Percentiles rank a stretch among this genome's conserved stretches.
Conservation (phyloP, 768 basidiomycete species). For the Mycena capillaripes region DNA sequence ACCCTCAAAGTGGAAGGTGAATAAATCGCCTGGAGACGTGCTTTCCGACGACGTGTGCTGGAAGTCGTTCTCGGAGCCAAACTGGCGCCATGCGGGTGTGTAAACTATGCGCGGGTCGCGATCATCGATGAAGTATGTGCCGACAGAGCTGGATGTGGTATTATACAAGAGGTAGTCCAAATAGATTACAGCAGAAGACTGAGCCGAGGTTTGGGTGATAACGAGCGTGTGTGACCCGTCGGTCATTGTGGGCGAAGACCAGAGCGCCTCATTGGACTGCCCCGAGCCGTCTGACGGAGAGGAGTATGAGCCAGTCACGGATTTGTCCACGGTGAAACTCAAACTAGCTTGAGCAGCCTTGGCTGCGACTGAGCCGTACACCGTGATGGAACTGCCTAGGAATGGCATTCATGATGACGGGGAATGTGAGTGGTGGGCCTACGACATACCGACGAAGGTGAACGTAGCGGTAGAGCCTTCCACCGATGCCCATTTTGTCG, state of each 20-base stretch:
- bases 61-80: neutral
- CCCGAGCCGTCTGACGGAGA: neutral
- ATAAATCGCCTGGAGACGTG: neutral
- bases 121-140: neutral
- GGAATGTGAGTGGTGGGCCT: no score
- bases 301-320: neutral
- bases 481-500: no score
- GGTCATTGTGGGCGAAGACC: neutral
- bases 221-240: neutral
- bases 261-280: neutral
- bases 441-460: no score
- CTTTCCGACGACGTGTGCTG: slow-evolving; percentile 2
- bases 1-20: neutral
- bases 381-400: no score
- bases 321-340: neutral
- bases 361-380: no score
- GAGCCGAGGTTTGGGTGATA: neutral
- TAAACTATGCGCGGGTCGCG: neutral
- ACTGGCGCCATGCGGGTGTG: neutral
- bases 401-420: no score
- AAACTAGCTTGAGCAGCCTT: neutral
- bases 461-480: no score
- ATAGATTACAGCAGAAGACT: neutral
- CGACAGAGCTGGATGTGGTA: neutral
- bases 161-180: neutral